Conservation (phyloP, 257 asterid species). For the Cinchona pubescens region DNA sequence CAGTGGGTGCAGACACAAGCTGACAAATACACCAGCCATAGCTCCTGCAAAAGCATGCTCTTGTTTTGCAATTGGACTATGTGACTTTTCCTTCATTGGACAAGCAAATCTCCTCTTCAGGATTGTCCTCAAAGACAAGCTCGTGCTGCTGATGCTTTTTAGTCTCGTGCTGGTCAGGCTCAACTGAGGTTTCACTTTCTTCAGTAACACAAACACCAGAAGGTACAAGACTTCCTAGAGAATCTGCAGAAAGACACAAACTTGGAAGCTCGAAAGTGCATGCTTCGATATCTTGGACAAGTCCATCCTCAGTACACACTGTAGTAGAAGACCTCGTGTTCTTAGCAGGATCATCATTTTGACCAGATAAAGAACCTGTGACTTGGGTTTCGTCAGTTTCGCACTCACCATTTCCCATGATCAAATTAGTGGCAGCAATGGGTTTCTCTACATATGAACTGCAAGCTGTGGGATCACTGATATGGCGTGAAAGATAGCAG, state of each 20-base stretch:
- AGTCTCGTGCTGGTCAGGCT: constrained; percentile 20
- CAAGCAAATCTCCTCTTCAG: constrained; percentile 30
- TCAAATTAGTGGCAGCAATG: constrained; percentile 19
- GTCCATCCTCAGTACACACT: constrained; percentile 24
- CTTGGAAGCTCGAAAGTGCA: constrained; percentile 23
- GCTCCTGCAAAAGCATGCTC: constrained; percentile 98
- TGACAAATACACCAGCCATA: constrained; percentile 87
- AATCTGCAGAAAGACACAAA: constrained; percentile 24
- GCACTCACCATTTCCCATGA: constrained; percentile 23
- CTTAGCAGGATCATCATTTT: constrained; percentile 23
- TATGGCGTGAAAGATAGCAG: neutral
- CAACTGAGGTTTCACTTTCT: constrained; percentile 20
- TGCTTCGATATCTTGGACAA: constrained; percentile 23
- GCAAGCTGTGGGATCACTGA: constrained; percentile 21
- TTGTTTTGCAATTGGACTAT: constrained; percentile 46
- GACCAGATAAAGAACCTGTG: constrained; percentile 20
- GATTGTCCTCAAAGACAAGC: constrained; percentile 18
- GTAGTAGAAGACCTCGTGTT: constrained; percentile 22
- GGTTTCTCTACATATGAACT: constrained; percentile 22
- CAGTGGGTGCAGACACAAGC: constrained; percentile 86
- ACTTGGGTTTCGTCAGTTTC: constrained; percentile 25
- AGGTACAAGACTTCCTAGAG: constrained; percentile 23
- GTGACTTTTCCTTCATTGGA: constrained; percentile 38
- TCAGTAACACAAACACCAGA: constrained; percentile 25
- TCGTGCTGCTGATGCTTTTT: constrained; percentile 22